Percentiles rank a stretch among this genome's conserved stretches.
Evolutionary conservation across 169 alveolate genomes (phyloP).

Genomic region (Cryptosporidium sp.): DNA sequence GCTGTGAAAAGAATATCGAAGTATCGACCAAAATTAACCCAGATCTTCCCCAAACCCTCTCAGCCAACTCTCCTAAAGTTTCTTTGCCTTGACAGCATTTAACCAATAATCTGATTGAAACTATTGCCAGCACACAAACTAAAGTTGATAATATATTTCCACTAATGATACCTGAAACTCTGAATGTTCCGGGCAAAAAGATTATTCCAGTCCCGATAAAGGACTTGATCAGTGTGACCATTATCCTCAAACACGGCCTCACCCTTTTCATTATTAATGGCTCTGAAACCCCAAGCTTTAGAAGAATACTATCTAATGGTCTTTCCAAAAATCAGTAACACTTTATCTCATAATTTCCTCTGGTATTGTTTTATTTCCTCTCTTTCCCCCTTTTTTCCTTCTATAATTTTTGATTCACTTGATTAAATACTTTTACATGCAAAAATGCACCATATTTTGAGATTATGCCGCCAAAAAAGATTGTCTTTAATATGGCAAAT

Average conservation of each 20-base stretch:
- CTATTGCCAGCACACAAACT: conserved; percentile 52
- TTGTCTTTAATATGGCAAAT: background rate
- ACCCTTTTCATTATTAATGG: conserved; percentile 26
- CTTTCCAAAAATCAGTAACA: background rate
- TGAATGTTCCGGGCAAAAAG: conserved; percentile 44
- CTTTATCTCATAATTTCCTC: background rate
- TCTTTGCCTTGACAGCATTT: conserved; percentile 52
- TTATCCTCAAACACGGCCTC: conserved; percentile 9
- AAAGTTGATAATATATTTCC: conserved; percentile 61
- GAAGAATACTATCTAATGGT: background rate
- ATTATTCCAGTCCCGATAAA: conserved; percentile 71
- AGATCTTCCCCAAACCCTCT: conserved; percentile 56
- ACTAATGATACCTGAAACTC: conserved; percentile 54
- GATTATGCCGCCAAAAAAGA: conserved; percentile 12
- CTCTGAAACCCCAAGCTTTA: background rate
- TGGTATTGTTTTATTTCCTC: background rate
- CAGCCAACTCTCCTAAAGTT: conserved; percentile 28
- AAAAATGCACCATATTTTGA: conserved; percentile 27
- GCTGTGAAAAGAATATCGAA: conserved; percentile 61
- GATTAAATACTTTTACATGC: background rate
- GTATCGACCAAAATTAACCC: conserved; percentile 46
- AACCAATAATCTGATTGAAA: conserved; percentile 31
- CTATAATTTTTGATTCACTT: background rate
- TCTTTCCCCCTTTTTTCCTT: background rate
- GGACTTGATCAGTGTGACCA: conserved; percentile 45